Base-by-base conservation (phyloP, 768 basidiomycete genomes). In the Psilocybe subaeruginosa region DNA sequence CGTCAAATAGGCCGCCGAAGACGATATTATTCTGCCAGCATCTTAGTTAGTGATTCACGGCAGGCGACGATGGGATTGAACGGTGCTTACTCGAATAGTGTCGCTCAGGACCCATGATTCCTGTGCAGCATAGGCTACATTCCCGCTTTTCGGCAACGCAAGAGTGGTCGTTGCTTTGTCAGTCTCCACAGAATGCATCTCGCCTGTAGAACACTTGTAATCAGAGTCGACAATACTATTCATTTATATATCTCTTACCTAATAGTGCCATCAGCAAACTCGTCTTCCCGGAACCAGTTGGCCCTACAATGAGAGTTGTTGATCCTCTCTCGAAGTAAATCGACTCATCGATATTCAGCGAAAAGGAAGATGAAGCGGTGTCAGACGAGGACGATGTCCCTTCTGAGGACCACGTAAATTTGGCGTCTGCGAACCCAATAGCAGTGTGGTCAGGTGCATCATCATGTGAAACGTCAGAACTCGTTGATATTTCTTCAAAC, bases 61-160 rank as follows among this genome's bases (percentile, higher is more conserved):
- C 30, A 49, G 41, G 12, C 50, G 14, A 9, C 39, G 41, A 31
- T 23, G 23, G 23, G 23, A 23, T 23, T 23, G 23, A 16, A 8
- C 47, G 17, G 41, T 35, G 60, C 64, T 27, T 17, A 86, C 88
- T 70, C 74, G 78, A 60, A 91, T 88, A 0, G 89, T 91, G 64
- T 88, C 90, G 62, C 90, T 92, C 71, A 87, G 82, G 11, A 92
- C 85, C 91, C 90, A 94, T 1, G 88, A 85, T 70, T 92, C 90
- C 70, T 93, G 92, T 1, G 88, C 87, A 4, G 89, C 88, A 70
- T 90, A 92, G 3, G 90, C 86, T 29, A 94, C 81, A 8, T 90
- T 90, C 1, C 78, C 79, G 4, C 72, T 73, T 8, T 89, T 77
- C 31, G 91, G 91, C 4, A 92, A 80, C 62, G 84, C 84, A 73